Percentiles rank a stretch among this genome's conserved stretches.
Evolutionary conservation across 2,329 filamentous ascomycete genomes (phyloP).

Genomic region (Paramyrothecium roridum): DNA sequence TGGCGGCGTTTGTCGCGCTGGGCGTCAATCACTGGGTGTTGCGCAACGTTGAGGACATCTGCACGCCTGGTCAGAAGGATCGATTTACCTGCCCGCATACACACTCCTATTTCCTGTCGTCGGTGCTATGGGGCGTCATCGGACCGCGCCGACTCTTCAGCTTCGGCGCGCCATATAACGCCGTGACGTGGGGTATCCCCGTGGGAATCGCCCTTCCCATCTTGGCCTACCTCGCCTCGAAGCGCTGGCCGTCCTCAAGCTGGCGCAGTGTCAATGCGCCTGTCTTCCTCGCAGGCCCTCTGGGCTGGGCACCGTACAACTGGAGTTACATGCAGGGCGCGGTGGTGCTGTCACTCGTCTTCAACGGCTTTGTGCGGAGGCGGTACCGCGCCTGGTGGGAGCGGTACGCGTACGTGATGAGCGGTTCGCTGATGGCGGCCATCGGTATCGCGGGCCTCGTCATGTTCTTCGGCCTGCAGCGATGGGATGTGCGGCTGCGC

Average conservation of each 20-base stretch:
- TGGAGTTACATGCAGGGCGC: constrained; percentile 21
- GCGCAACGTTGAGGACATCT: constrained; percentile 54
- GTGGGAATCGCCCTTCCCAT: constrained; percentile 14
- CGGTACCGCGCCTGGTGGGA: constrained; percentile 20
- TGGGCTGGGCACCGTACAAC: constrained; percentile 21
- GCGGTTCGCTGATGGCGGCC: constrained; percentile 19
- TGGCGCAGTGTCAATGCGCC: constrained; percentile 19
- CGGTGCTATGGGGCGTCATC: constrained; percentile 65
- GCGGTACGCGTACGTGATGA: constrained; percentile 22
- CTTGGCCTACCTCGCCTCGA: constrained; percentile 9
- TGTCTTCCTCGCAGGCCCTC: constrained; percentile 15
- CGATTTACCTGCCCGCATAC: constrained; percentile 49
- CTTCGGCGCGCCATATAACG: constrained; percentile 10
- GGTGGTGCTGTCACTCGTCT: constrained; percentile 16
- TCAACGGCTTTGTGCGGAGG: constrained; percentile 20
- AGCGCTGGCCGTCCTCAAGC: constrained; percentile 14
- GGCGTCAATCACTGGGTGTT: constrained; percentile 60
- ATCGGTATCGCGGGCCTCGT: constrained; percentile 20
- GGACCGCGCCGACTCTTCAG: constrained; percentile 62
- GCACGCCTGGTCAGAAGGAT: constrained; percentile 43
- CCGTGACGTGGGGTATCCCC: constrained; percentile 14
- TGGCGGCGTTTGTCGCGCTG: constrained; percentile 53
- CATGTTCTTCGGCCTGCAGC: constrained; percentile 21
- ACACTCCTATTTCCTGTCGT: constrained; percentile 56
- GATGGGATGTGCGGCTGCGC: constrained; percentile 10